Percentiles rank a stretch among this genome's conserved stretches.
phyloP scores from a whole-genome alignment of 2,329 filamentous ascomycete species.

The Arthrinium puccinioides region DNA sequence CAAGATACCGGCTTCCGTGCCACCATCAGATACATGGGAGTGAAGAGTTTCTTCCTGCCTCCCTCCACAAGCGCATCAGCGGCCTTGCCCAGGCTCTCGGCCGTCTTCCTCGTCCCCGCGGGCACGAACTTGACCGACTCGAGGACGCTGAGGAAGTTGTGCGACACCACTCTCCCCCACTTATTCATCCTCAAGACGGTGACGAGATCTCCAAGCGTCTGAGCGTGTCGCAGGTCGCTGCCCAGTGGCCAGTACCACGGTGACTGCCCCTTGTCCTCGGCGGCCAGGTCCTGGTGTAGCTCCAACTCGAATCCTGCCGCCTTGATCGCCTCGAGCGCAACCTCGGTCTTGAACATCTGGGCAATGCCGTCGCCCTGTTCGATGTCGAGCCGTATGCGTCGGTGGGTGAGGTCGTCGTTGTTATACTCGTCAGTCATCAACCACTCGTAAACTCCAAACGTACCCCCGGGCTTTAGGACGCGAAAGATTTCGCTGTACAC shows the following conservation, averaged over 20 bases:
- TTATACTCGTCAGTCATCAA: conserved; percentile 73
- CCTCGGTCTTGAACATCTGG: conserved; percentile 66
- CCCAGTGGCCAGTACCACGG: conserved; percentile 70
- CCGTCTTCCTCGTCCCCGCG: conserved; percentile 61
- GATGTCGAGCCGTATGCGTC: conserved; percentile 65
- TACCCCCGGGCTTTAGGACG: conserved; percentile 68
- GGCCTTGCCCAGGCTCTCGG: conserved; percentile 57
- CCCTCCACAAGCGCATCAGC: conserved; percentile 63
- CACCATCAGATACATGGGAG: conserved; percentile 70
- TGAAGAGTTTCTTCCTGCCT: conserved; percentile 65
- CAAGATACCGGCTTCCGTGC: conserved; percentile 48
- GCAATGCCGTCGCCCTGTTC: conserved; percentile 72
- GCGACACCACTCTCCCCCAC: conserved; percentile 51
- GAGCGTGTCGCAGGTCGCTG: conserved; percentile 59
- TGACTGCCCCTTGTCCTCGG: conserved; percentile 46
- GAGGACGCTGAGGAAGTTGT: conserved; percentile 54
- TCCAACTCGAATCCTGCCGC: conserved; percentile 62
- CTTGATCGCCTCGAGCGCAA: conserved; percentile 59
- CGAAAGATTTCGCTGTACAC: conserved; percentile 69
- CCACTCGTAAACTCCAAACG: conserved; percentile 76
- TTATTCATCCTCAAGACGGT: conserved; percentile 63
- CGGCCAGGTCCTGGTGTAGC: conserved; percentile 62
- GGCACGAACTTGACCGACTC: conserved; percentile 57
- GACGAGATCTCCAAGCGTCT: conserved; percentile 52
- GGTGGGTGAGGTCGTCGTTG: conserved; percentile 59